These are phyloP conservation scores for Crataegus laevigata DNA, from an alignment of 306 rosid genomes.

Conservation along the genomic window DNA sequence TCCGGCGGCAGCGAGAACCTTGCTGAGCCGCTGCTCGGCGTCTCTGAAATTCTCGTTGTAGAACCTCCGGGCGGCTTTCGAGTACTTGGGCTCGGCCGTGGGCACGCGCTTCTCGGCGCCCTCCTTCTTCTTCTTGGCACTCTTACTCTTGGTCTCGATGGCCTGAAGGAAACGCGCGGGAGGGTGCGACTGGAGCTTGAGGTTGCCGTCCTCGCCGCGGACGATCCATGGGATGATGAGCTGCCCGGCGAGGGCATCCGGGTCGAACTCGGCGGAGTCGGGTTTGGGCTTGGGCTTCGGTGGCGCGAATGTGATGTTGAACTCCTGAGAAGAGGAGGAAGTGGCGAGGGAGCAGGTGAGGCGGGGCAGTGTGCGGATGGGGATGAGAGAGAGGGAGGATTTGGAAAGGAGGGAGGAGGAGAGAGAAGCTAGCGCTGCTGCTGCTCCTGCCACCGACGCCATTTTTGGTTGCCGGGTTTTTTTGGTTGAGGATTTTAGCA, in stretches of 20 bases:
- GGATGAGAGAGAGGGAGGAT: conserved; percentile 23
- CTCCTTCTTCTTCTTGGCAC: conserved; percentile 25
- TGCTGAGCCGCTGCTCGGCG: conserved; percentile 65
- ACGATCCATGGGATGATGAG: conserved; percentile 81
- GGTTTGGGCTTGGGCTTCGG: conserved; percentile 49
- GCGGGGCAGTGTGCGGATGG: conserved; percentile 53
- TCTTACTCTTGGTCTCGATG: conserved; percentile 36
- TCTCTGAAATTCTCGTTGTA: conserved; percentile 66
- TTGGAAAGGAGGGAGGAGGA: conserved; percentile 30
- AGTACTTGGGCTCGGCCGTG: conserved; percentile 40
- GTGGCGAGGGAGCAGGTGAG: conserved; percentile 35
- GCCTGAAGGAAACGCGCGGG: conserved; percentile 38
- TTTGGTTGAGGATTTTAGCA: background rate
- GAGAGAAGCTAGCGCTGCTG: conserved; percentile 32
- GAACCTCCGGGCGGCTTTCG: conserved; percentile 84
- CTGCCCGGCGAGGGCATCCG: conserved; percentile 15
- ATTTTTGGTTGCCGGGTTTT: conserved; percentile 1
- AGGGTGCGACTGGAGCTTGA: conserved; percentile 61
- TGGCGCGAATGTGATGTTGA: conserved; percentile 85
- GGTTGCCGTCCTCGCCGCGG: conserved; percentile 77
- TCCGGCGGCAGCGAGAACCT: conserved; percentile 95
- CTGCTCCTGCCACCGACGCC: conserved; percentile 14
- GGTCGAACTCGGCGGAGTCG: background rate
- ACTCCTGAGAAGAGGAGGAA: conserved; percentile 37
- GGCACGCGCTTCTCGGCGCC: conserved; percentile 15